These are phyloP conservation scores for Ceratocystis variospora DNA, from an alignment of 2,329 filamentous ascomycete species.

Conservation along the genomic window DNA sequence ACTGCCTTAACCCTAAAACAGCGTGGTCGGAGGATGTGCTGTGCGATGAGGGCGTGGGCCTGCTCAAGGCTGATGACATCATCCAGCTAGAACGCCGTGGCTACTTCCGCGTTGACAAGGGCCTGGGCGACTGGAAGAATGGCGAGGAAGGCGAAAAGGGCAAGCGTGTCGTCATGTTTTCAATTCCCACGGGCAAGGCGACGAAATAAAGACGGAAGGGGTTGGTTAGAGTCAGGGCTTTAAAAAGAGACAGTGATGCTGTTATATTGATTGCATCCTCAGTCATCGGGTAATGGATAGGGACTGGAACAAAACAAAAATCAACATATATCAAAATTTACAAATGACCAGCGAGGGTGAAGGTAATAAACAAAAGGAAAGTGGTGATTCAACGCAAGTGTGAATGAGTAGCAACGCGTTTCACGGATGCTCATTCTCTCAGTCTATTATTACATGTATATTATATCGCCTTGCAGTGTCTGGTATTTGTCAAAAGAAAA, in stretches of 20 bases:
- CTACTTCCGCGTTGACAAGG: slow-evolving; percentile 74
- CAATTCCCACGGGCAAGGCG: slow-evolving; percentile 43
- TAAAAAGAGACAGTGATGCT: neutral
- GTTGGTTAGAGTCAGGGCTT: neutral
- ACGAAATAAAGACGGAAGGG: slow-evolving; percentile 26
- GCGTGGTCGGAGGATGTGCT: slow-evolving; percentile 60
- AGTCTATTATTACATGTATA: neutral
- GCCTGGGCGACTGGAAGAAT: slow-evolving; percentile 36
- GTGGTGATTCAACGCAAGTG: neutral
- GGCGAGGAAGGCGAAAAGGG: slow-evolving; percentile 37
- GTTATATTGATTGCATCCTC: neutral
- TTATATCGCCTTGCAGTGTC: neutral
- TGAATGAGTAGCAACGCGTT: neutral
- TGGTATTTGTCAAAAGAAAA: neutral
- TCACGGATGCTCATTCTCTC: neutral
- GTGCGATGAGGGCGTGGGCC: slow-evolving; percentile 66
- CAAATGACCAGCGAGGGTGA: neutral
- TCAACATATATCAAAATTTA: neutral
- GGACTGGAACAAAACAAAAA: slow-evolving; percentile 4
- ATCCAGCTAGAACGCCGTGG: slow-evolving; percentile 92
- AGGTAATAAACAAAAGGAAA: neutral
- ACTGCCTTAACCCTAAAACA: slow-evolving; percentile 65
- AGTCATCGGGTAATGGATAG: neutral
- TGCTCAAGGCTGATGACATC: slow-evolving; percentile 74
- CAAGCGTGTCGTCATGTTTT: slow-evolving; percentile 41